Percentiles rank a stretch among this genome's conserved stretches.
phyloP scores from a whole-genome alignment of 2,329 filamentous ascomycete genomes.

The Colletotrichum sp. region DNA sequence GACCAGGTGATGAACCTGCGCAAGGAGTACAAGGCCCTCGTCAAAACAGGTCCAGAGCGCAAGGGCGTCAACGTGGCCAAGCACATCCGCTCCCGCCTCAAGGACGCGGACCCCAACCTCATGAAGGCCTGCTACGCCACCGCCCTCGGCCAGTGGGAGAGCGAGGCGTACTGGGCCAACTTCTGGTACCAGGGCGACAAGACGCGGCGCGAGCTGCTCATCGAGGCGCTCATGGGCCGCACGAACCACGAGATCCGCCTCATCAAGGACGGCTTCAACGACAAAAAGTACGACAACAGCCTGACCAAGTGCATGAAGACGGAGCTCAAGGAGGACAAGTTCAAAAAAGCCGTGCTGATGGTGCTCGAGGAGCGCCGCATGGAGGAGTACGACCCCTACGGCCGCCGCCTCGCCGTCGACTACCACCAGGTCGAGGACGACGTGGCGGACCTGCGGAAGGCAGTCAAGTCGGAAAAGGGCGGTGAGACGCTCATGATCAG shows the following conservation, averaged over 20 bases:
- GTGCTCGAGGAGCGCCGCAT: slow-evolving; percentile 84
- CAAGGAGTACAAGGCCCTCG: slow-evolving; percentile 87
- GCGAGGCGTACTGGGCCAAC: slow-evolving; percentile 97
- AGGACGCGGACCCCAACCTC: slow-evolving; percentile 75
- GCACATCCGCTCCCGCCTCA: slow-evolving; percentile 78
- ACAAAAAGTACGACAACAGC: slow-evolving; percentile 89
- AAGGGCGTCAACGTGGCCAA: slow-evolving; percentile 86
- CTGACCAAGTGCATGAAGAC: slow-evolving; percentile 86
- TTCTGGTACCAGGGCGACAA: slow-evolving; percentile 95
- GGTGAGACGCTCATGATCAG: slow-evolving; percentile 88
- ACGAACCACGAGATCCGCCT: slow-evolving; percentile 83
- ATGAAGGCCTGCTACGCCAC: slow-evolving; percentile 93
- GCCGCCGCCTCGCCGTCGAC: slow-evolving; percentile 63
- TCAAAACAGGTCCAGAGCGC: slow-evolving; percentile 75
- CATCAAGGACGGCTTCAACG: slow-evolving; percentile 88
- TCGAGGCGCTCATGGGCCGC: slow-evolving; percentile 90
- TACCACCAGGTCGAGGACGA: slow-evolving; percentile 70
- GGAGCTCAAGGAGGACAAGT: slow-evolving; percentile 95
- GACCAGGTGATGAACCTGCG: slow-evolving; percentile 88
- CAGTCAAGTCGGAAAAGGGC: slow-evolving; percentile 76
- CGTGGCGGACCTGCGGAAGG: slow-evolving; percentile 70
- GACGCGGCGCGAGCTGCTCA: slow-evolving; percentile 84
- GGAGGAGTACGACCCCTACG: slow-evolving; percentile 76
- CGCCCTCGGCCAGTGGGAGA: slow-evolving; percentile 88
- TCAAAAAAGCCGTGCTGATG: slow-evolving; percentile 84